Conservation (phyloP, 495 filamentous ascomycete species). For the Penicillium coffeae region DNA sequence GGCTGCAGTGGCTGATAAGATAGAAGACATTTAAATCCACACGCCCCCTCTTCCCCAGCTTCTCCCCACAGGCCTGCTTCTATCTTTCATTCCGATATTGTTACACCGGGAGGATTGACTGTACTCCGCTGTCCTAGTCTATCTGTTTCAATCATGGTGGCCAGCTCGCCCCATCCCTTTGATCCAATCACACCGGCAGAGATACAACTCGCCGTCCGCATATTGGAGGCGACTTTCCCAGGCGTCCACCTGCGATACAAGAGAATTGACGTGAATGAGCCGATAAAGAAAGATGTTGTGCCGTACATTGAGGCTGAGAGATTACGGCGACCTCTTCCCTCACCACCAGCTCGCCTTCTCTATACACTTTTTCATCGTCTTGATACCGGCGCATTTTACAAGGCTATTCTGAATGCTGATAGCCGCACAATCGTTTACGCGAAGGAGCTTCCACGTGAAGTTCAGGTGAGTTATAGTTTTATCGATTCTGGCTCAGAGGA, state of each 20-base stretch:
- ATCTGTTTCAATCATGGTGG: conserved; percentile 13
- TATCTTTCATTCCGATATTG: too few relatives aligned
- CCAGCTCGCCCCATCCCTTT: conserved; percentile 30
- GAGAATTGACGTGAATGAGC: conserved; percentile 38
- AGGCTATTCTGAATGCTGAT: conserved; percentile 35
- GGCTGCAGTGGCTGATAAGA: conserved; percentile 13
- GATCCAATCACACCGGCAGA: conserved; percentile 39
- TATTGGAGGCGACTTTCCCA: conserved; percentile 35
- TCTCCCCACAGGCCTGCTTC: too few relatives aligned
- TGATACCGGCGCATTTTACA: conserved; percentile 37
- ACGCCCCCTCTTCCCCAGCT: background rate
- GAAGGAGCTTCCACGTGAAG: conserved; percentile 37
- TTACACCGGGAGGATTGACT: background rate
- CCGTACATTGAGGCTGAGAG: conserved; percentile 39
- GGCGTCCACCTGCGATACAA: conserved; percentile 34
- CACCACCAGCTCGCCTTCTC: conserved; percentile 32
- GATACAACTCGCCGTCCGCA: conserved; percentile 36
- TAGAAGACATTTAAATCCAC: conserved; percentile 13
- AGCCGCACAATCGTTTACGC: conserved; percentile 29
- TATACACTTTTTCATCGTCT: conserved; percentile 39
- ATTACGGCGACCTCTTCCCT: conserved; percentile 29
- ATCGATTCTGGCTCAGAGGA: too few relatives aligned
- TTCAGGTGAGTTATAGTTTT: conserved; percentile 29
- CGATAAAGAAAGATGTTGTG: conserved; percentile 36
- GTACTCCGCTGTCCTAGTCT: background rate